Evolutionary conservation across 345 rosid species (phyloP).

Genomic region (Heritiera fomes): DNA sequence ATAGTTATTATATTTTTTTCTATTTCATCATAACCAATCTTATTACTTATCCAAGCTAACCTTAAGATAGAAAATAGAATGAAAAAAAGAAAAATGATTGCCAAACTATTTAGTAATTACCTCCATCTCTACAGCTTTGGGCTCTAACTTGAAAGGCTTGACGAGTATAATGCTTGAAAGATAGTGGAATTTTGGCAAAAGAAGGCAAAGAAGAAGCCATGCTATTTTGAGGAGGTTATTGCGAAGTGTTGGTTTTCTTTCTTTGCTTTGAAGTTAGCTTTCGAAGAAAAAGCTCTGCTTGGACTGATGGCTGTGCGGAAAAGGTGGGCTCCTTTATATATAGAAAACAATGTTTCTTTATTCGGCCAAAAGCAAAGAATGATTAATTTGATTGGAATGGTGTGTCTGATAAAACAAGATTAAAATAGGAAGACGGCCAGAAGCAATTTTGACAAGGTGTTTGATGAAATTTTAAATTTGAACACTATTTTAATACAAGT

Average conservation of each 20-base stretch:
- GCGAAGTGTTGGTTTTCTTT: neutral
- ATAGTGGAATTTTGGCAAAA: neutral
- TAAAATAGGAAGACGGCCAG: neutral
- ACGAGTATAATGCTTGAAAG: slow-evolving; percentile 12
- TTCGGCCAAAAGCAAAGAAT: neutral
- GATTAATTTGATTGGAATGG: neutral
- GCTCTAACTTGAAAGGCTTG: slow-evolving; percentile 30
- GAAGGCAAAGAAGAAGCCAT: slow-evolving; percentile 25
- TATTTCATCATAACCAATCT: too few relatives aligned
- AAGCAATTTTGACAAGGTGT: neutral
- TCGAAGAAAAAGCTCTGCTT: neutral
- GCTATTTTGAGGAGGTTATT: neutral
- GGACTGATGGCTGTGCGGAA: neutral
- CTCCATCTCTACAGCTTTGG: slow-evolving; percentile 40
- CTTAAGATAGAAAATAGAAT: too few relatives aligned
- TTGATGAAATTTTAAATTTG: neutral
- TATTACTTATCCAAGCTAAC: too few relatives aligned
- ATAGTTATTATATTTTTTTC: too few relatives aligned
- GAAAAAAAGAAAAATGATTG: neutral
- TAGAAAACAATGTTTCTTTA: neutral
- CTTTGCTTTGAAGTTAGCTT: slow-evolving; percentile 1
- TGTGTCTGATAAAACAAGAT: neutral
- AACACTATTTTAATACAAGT: neutral
- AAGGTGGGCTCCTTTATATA: neutral
- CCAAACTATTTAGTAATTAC: slow-evolving; percentile 5